A percentile compares a stretch with the other conserved stretches of the same genome.
These are phyloP conservation scores for Curvularia lunata DNA, from an alignment of 2,329 filamentous ascomycete species.

Conservation along the genomic window DNA sequence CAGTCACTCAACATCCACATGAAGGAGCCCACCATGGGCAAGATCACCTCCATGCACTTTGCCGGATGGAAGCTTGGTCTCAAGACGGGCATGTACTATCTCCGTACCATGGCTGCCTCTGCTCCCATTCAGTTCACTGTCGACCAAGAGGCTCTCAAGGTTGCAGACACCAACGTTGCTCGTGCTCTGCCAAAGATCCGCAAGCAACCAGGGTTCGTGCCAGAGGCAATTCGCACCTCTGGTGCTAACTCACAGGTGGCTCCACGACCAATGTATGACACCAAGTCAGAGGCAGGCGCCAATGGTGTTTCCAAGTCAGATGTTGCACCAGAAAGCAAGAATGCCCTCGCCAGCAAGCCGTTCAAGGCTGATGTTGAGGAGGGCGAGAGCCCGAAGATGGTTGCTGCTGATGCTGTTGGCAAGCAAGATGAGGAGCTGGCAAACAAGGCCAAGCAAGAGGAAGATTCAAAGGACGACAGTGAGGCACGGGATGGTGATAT, in stretches of 20 bases:
- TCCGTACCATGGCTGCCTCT: slow-evolving; percentile 95
- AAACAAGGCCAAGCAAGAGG: slow-evolving; percentile 67
- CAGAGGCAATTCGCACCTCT: slow-evolving; percentile 19
- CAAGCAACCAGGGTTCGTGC: slow-evolving; percentile 53
- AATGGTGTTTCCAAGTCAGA: slow-evolving; percentile 72
- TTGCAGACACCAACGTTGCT: slow-evolving; percentile 79
- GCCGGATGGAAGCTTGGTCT: slow-evolving; percentile 98
- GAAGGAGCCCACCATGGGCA: slow-evolving; percentile 99
- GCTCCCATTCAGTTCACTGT: slow-evolving; percentile 99
- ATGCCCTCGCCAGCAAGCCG: slow-evolving; percentile 65
- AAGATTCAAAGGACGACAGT: slow-evolving; percentile 75
- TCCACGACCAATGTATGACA: slow-evolving; percentile 71
- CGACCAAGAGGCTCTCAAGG: slow-evolving; percentile 91
- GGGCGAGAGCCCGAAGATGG: slow-evolving; percentile 77
- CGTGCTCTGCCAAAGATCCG: slow-evolving; percentile 71
- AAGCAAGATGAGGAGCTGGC: slow-evolving; percentile 69
- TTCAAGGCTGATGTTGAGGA: slow-evolving; percentile 81
- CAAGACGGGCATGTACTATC: slow-evolving; percentile 99
- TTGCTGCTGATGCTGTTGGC: slow-evolving; percentile 71
- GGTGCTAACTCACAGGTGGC: slow-evolving; percentile 58
- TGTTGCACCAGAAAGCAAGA: slow-evolving; percentile 63
- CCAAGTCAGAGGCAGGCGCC: slow-evolving; percentile 54
- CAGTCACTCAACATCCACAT: slow-evolving; percentile 99
- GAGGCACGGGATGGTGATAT: slow-evolving; percentile 86
- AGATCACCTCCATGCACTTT: slow-evolving; percentile 99